Evolutionary conservation across 2,329 filamentous ascomycete species (phyloP).

Genomic region (Coniella lustricola): DNA sequence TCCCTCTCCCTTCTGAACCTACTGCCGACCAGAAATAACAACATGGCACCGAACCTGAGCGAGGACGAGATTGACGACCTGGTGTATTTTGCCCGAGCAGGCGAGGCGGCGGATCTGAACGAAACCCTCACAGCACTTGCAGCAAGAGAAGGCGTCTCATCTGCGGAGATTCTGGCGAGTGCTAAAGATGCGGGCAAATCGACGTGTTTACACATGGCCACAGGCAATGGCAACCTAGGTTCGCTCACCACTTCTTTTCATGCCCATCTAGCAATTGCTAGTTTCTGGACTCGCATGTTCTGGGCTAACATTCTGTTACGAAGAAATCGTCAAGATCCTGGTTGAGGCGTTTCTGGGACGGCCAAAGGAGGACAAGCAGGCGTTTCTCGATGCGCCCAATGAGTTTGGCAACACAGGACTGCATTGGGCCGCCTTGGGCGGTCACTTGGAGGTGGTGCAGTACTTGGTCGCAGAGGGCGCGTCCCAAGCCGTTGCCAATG

Average conservation of each 20-base stretch:
- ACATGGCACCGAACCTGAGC: slow-evolving; percentile 49
- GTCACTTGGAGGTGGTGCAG: slow-evolving; percentile 75
- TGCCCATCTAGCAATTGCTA: too few species aligned
- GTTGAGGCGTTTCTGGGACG: slow-evolving; percentile 35
- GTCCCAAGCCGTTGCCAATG: slow-evolving; percentile 70
- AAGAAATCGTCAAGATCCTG: slow-evolving; percentile 40
- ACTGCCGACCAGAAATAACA: too few species aligned
- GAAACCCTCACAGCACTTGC: slow-evolving; percentile 52
- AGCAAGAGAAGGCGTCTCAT: slow-evolving; percentile 50
- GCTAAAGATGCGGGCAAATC: slow-evolving; percentile 70
- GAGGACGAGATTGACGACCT: slow-evolving; percentile 87
- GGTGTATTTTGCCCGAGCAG: slow-evolving; percentile 75
- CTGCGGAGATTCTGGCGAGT: slow-evolving; percentile 59
- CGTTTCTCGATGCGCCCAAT: slow-evolving; percentile 65
- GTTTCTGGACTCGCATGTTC: too few species aligned
- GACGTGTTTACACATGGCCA: slow-evolving; percentile 84
- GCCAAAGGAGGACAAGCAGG: slow-evolving; percentile 34
- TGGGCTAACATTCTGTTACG: background rate
- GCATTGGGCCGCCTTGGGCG: slow-evolving; percentile 90
- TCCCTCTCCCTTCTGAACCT: too few species aligned
- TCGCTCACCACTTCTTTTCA: slow-evolving; percentile 22
- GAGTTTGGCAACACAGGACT: slow-evolving; percentile 81
- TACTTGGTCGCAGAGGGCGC: slow-evolving; percentile 69
- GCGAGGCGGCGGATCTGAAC: slow-evolving; percentile 65
- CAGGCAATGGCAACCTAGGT: slow-evolving; percentile 84